Evolutionary conservation across 2,329 filamentous ascomycete species (phyloP).

Genomic region (Falciphora oryzae): DNA sequence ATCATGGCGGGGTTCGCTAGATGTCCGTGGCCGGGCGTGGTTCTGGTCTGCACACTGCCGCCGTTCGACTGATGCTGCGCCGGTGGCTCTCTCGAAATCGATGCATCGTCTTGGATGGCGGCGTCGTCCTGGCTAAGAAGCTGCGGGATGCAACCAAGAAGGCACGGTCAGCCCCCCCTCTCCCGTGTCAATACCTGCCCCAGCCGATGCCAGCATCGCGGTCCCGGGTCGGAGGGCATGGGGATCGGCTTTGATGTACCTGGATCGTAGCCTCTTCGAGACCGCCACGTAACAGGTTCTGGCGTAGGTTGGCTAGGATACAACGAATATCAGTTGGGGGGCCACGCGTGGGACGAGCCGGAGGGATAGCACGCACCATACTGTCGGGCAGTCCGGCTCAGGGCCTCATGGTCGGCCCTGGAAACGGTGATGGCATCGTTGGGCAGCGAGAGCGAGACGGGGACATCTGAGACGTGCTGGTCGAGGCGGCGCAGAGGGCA

Average conservation of each 20-base stretch:
- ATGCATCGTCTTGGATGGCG: slow-evolving; percentile 16
- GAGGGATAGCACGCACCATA: slow-evolving; percentile 41
- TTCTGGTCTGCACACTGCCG: neutral
- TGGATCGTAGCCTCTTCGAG: slow-evolving; percentile 40
- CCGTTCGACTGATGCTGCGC: neutral
- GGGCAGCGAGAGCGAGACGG: slow-evolving; percentile 6
- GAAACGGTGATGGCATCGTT: slow-evolving; percentile 47
- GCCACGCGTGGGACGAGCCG: neutral
- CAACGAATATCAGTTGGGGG: slow-evolving; percentile 2
- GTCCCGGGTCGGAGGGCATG: neutral
- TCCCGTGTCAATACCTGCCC: neutral
- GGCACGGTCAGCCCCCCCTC: neutral
- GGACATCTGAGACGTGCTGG: slow-evolving; percentile 7
- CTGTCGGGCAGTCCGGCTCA: slow-evolving; percentile 46
- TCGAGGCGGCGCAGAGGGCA: neutral
- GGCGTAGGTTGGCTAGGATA: slow-evolving; percentile 35
- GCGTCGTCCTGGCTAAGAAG: slow-evolving; percentile 25
- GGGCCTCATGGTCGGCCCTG: slow-evolving; percentile 53
- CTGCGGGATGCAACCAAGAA: slow-evolving; percentile 11
- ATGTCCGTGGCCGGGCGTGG: neutral
- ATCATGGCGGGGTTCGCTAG: slow-evolving; percentile 2
- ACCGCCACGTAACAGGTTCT: slow-evolving; percentile 44
- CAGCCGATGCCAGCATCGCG: neutral
- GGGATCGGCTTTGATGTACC: slow-evolving; percentile 27
- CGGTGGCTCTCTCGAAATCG: neutral